Conservation (phyloP, 306 rosid species). For the Vigna reflexopilosa region DNA sequence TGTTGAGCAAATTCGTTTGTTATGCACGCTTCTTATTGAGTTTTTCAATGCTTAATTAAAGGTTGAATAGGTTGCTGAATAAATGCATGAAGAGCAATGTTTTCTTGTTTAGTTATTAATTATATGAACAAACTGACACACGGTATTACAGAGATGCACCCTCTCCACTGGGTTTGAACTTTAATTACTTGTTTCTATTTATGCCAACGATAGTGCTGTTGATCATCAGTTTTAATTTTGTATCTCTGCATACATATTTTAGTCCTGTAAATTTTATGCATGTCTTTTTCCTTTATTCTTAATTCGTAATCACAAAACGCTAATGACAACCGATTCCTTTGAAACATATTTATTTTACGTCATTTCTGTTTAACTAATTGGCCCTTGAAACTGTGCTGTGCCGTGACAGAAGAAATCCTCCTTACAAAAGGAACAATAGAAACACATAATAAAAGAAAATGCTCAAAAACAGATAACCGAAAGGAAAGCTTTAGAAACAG, state of each 20-base stretch:
- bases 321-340: too few relatives aligned
- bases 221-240: not conserved
- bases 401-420: too few relatives aligned
- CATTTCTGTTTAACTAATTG: too few relatives aligned
- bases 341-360: too few relatives aligned
- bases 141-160: not conserved
- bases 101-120: not conserved
- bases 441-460: too few relatives aligned
- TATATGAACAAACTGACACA: not conserved
- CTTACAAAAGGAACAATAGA: too few relatives aligned
- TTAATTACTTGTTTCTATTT: not conserved
- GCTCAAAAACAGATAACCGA: too few relatives aligned
- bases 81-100: conserved; percentile 13
- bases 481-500: too few relatives aligned
- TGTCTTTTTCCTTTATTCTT: too few relatives aligned
- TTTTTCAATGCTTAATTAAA: not conserved
- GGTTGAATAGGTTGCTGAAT: not conserved
- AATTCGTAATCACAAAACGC: too few relatives aligned
- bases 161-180: not conserved
- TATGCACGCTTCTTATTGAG: not conserved
- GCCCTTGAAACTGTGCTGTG: too few relatives aligned
- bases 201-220: not conserved
- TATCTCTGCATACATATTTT: not conserved
- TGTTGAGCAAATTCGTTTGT: conserved; percentile 2
- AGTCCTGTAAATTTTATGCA: not conserved